These are phyloP conservation scores for Astrephomene gubernaculifera DNA, from an alignment of 139 green algal species.

Conservation along the genomic window DNA sequence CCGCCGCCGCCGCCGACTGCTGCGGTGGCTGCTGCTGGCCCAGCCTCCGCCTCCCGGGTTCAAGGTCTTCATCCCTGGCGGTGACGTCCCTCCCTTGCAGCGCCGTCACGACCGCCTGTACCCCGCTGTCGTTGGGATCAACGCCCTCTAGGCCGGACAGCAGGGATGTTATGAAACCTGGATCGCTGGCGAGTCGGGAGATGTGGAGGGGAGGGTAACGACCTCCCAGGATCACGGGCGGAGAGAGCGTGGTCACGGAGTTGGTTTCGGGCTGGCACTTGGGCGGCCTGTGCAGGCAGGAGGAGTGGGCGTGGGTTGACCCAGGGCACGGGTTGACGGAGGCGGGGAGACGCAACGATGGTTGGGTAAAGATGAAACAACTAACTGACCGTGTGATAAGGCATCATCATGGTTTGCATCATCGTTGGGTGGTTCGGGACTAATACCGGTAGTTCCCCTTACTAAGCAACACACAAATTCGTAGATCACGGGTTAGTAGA, in stretches of 20 bases:
- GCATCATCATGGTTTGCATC: no score
- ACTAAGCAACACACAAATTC: no score
- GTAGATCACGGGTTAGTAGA: no score
- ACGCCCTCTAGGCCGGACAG: conserved; percentile 38
- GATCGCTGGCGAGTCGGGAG: conserved; percentile 5
- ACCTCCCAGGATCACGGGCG: conserved; percentile 31
- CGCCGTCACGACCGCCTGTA: conserved; percentile 41
- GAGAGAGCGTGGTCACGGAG: not conserved
- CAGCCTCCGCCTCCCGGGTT: not conserved
- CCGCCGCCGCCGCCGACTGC: no score
- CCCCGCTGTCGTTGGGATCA: not conserved
- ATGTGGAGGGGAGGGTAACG: conserved; percentile 34
- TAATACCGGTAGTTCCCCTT: no score
- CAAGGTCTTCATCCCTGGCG: not conserved
- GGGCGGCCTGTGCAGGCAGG: not conserved
- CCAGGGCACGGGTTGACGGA: no score
- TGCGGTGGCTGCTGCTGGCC: no score
- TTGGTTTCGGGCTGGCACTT: not conserved
- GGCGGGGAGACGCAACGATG: no score
- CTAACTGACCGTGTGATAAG: no score
- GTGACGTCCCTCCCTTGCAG: conserved; percentile 33
- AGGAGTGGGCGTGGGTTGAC: no score
- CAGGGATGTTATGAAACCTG: conserved; percentile 12
- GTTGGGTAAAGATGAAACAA: no score
- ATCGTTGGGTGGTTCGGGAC: no score